Evolutionary conservation across 768 basidiomycete species (phyloP).

Genomic region (Russula lepida): DNA sequence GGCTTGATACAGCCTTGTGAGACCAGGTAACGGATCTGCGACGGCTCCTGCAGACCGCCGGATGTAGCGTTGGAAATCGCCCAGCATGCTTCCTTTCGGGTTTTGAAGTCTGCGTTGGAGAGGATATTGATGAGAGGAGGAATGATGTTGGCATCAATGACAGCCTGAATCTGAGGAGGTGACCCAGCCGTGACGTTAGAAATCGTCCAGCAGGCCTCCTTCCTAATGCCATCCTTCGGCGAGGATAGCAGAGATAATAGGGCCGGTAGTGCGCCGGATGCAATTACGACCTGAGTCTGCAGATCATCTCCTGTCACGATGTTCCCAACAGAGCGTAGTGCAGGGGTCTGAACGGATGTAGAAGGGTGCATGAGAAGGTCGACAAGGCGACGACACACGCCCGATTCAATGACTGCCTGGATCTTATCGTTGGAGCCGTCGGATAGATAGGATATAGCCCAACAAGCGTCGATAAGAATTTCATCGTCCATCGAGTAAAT

Average conservation of each 20-base stretch:
- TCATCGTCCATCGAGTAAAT: conserved; percentile 99
- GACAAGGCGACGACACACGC: conserved; percentile 94
- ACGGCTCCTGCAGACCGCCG: conserved; percentile 91
- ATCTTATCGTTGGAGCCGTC: conserved; percentile 99
- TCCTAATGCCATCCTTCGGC: conserved; percentile 97
- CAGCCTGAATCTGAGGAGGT: conserved; percentile 92
- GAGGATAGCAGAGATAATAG: conserved; percentile 88
- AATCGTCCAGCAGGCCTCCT: conserved; percentile 99
- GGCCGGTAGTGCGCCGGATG: conserved; percentile 93
- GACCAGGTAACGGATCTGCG: conserved; percentile 97
- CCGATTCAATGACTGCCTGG: conserved; percentile 97
- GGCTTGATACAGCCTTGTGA: conserved; percentile 98
- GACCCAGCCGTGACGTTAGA: conserved; percentile 98
- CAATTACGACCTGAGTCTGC: conserved; percentile 98
- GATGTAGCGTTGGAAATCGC: conserved; percentile 99
- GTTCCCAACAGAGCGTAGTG: conserved; percentile 96
- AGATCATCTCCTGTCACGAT: conserved; percentile 99
- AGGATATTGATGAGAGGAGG: conserved; percentile 98
- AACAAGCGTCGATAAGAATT: conserved; percentile 98
- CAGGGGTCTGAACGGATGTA: conserved; percentile 95
- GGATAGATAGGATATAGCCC: conserved; percentile 99
- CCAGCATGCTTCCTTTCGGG: conserved; percentile 99
- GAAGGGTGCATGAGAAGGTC: conserved; percentile 94
- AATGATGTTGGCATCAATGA: conserved; percentile 97
- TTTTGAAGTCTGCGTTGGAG: conserved; percentile 97